phyloP scores from a whole-genome alignment of 768 basidiomycete species.

The Amanita pallidorosea region DNA sequence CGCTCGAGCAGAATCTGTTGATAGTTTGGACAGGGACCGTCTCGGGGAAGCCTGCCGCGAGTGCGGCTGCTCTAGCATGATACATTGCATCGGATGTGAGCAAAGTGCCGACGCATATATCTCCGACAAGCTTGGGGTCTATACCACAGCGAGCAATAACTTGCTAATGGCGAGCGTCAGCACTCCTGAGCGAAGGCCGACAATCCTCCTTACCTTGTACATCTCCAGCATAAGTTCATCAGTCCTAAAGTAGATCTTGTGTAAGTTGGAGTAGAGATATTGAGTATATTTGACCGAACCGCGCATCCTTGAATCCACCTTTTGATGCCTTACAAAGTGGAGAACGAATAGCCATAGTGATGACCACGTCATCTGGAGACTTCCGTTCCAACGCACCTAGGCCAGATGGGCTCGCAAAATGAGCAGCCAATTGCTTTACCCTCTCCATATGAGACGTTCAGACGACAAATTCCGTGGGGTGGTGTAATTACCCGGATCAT shows the following conservation, averaged over 20 bases:
- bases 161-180: conserved; percentile 29
- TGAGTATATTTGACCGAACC: conserved; percentile 22
- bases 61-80: conserved; percentile 60
- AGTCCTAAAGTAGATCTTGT: conserved; percentile 28
- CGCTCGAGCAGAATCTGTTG: conserved; percentile 78
- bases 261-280: conserved; percentile 9
- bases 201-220: conserved; percentile 43
- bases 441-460: conserved; percentile 37
- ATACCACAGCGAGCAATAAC: conserved; percentile 46
- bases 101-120: conserved; percentile 75
- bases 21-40: conserved; percentile 61
- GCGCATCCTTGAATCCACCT: conserved; percentile 65
- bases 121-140: conserved; percentile 56
- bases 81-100: conserved; percentile 56
- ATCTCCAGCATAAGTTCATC: conserved; percentile 79
- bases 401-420: conserved; percentile 37
- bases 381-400: conserved; percentile 43
- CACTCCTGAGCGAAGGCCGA: not conserved
- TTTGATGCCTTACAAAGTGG: conserved; percentile 70
- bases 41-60: conserved; percentile 78
- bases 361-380: conserved; percentile 67
- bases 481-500: not conserved
- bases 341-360: conserved; percentile 72
- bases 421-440: conserved; percentile 54
- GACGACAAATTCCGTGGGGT: not conserved